Base-by-base conservation (phyloP, 306 rosid species). In the Gillenia trifoliata region DNA sequence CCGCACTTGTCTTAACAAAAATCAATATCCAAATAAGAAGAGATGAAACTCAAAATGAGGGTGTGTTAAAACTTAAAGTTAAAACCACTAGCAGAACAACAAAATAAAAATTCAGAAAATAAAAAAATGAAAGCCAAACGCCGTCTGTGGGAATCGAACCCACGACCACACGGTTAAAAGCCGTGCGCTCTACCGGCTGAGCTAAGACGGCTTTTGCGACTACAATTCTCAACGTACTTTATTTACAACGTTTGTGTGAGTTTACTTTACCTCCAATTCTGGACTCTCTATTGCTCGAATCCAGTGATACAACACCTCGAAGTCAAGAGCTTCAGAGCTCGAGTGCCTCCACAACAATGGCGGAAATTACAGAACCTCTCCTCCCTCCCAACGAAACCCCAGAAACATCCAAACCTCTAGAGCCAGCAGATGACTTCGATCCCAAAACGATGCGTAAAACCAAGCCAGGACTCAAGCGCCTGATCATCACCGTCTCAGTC, bases 391-490 rank as follows among this genome's bases (percentile, higher is more conserved):
- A 38, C 20, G 72, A 74, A 34, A 68, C 36, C n/a, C 33, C 80
- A 36, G 83, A 49, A 5, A 25, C 16, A 3, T 66, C 78, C 26
- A 49, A 66, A 20, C n/a, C 47, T 1, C 68, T 28, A 3, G 73
- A 72, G 31, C 9, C 74, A 12, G 50, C 64, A 19, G 64, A 84
- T 4, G 79, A 70, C 28, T 69, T 80, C 17, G 95, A 88, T 75
- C 83, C 89, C 4, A 78, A 77, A 75, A 82, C 90, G 60, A 89
- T 89, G 88, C 90, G 96, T 23, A 86, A 79, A 64, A 82, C 93
- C 17, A 92, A 89, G 72, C 97, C 98, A 47, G 97, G 99, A 10
- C 13, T 88, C 75, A 94, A 94, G 80, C 96, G 99, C 49, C 83
- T 94, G 64, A 43, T 77, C 79, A 78, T 89, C 30, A 86, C 89